A percentile compares a stretch with the other conserved stretches of the same genome.
Evolutionary conservation across 2,329 filamentous ascomycete species (phyloP).

Genomic region (Drechslera avenae): DNA sequence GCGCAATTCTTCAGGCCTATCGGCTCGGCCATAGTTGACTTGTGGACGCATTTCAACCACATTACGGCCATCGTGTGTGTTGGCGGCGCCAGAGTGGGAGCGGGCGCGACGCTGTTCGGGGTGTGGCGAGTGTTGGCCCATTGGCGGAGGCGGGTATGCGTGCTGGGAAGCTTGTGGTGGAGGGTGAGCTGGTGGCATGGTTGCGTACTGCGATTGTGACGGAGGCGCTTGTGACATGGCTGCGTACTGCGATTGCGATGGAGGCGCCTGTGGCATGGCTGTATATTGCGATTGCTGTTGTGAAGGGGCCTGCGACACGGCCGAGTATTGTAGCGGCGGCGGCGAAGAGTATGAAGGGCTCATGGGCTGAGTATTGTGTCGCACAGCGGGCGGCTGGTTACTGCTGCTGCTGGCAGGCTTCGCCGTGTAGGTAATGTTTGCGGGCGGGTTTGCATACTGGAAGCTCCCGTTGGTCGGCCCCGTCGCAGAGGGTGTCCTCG

Average conservation of each 20-base stretch:
- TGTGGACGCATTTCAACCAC: constrained; percentile 52
- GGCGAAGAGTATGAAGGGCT: constrained; percentile 25
- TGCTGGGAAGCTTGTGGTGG: constrained; percentile 26
- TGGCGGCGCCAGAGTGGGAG: too few species aligned
- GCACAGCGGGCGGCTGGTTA: constrained; percentile 29
- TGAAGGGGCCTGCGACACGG: background rate
- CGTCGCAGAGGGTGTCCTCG: constrained; percentile 2
- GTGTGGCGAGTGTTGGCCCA: constrained; percentile 34
- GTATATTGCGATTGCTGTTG: constrained; percentile 7
- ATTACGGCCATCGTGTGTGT: constrained; percentile 42
- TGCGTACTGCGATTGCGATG: background rate
- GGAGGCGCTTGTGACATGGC: constrained; percentile 2
- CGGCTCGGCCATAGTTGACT: constrained; percentile 35
- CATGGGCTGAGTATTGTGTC: constrained; percentile 34
- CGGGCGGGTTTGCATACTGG: constrained; percentile 51
- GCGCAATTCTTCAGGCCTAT: constrained; percentile 46
- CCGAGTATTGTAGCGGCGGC: constrained; percentile 5
- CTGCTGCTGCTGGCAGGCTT: constrained; percentile 36
- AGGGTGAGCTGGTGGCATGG: constrained; percentile 17
- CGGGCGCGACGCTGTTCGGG: constrained; percentile 31
- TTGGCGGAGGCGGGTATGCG: constrained; percentile 38
- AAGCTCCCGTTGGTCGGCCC: constrained; percentile 24
- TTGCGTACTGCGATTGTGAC: background rate
- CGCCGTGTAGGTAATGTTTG: constrained; percentile 52
- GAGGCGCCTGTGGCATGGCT: background rate